Evolutionary conservation across 495 filamentous ascomycete genomes (phyloP).

Genomic region (Pyrenula massariospora): DNA sequence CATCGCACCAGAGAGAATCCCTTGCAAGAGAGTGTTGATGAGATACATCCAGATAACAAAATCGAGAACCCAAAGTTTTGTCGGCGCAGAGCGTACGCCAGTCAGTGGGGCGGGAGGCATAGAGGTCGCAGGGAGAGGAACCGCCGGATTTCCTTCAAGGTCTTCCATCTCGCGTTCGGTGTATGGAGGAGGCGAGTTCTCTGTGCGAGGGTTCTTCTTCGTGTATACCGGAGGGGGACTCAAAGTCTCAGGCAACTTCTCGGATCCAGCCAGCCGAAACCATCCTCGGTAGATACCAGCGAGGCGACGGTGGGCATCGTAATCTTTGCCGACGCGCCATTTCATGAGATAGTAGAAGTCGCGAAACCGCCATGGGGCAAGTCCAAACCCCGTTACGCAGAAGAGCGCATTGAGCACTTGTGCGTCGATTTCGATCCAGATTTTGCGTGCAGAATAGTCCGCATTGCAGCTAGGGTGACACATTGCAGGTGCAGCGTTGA

Average conservation of each 20-base stretch:
- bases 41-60: conserved; percentile 67
- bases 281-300: conserved; percentile 57
- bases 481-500: conserved; percentile 67
- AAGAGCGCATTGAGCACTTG: conserved; percentile 79
- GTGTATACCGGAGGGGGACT: background rate
- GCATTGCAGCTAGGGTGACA: conserved; percentile 62
- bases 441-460: conserved; percentile 57
- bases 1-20: conserved; percentile 61
- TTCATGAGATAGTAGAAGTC: conserved; percentile 59
- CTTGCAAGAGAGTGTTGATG: conserved; percentile 66
- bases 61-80: conserved; percentile 63
- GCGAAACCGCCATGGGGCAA: conserved; percentile 75
- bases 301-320: conserved; percentile 44
- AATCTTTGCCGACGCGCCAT: conserved; percentile 43
- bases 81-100: conserved; percentile 52
- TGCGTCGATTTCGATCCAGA: conserved; percentile 78
- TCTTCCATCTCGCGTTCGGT: background rate
- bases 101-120: conserved; percentile 47
- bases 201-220: conserved; percentile 1
- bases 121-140: conserved; percentile 45
- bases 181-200: background rate
- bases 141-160: conserved; percentile 25
- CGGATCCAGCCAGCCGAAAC: conserved; percentile 53
- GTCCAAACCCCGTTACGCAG: conserved; percentile 76
- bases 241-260: conserved; percentile 12